phyloP scores from a whole-genome alignment of 2,329 filamentous ascomycete genomes.

The Huntiella abstrusa region DNA sequence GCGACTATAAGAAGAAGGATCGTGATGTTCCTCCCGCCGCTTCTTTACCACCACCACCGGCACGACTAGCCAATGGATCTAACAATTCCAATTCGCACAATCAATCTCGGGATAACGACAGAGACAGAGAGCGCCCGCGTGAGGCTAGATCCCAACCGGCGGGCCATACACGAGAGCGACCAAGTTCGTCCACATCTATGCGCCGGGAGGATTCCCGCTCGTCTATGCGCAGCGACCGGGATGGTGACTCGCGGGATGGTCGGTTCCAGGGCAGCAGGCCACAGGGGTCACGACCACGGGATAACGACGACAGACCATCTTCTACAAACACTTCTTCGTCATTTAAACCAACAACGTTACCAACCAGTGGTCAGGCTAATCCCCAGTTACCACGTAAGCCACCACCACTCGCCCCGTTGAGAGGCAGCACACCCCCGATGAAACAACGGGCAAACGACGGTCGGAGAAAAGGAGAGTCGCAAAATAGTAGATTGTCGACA shows the following conservation, averaged over 20 bases:
- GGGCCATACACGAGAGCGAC: not conserved
- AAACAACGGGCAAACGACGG: too few species aligned
- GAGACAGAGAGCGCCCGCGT: constrained; percentile 1
- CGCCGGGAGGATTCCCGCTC: constrained; percentile 1
- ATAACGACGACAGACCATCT: too few species aligned
- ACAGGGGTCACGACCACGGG: too few species aligned
- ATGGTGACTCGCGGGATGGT: not conserved
- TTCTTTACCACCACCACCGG: not conserved
- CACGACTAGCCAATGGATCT: not conserved
- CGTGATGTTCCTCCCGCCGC: not conserved
- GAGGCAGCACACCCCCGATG: too few species aligned
- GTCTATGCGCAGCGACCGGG: not conserved
- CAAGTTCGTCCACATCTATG: not conserved
- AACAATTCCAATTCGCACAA: not conserved
- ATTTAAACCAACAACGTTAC: too few species aligned
- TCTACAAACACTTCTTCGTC: too few species aligned
- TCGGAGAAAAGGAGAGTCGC: too few species aligned
- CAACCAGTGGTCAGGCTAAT: too few species aligned
- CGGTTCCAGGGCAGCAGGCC: too few species aligned
- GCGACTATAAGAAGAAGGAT: constrained; percentile 38
- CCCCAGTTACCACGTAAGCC: too few species aligned
- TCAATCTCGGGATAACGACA: constrained; percentile 4
- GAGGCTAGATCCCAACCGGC: not conserved
- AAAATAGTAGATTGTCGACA: too few species aligned
- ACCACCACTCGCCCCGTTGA: too few species aligned